Evolutionary conservation across 2,329 filamentous ascomycete species (phyloP).

Genomic region (Dothiorella sarmentorum): DNA sequence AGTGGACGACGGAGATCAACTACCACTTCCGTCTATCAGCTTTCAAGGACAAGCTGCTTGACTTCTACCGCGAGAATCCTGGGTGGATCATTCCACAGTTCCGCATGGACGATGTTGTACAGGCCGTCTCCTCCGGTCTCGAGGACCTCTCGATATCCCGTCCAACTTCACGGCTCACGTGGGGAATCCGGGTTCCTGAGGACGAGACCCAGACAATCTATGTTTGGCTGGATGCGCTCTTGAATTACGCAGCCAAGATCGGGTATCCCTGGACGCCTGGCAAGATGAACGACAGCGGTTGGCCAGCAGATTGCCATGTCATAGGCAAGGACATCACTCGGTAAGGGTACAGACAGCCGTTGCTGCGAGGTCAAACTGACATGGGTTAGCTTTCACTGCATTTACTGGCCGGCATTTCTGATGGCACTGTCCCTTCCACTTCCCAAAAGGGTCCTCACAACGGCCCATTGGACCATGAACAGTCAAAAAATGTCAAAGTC

Average conservation of each 20-base stretch:
- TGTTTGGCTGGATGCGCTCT: slow-evolving; percentile 93
- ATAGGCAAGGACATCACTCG: slow-evolving; percentile 95
- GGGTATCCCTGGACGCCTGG: slow-evolving; percentile 79
- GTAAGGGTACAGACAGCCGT: no score
- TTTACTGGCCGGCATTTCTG: slow-evolving; percentile 97
- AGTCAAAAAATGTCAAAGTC: slow-evolving; percentile 96
- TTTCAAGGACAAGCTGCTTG: slow-evolving; percentile 72
- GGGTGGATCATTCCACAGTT: slow-evolving; percentile 69
- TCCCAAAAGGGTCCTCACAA: slow-evolving; percentile 76
- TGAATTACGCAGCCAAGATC: slow-evolving; percentile 88
- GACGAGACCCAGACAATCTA: slow-evolving; percentile 89
- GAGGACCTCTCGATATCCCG: slow-evolving; percentile 88
- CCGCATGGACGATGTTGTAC: slow-evolving; percentile 74
- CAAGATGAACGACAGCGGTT: slow-evolving; percentile 57
- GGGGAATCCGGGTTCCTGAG: slow-evolving; percentile 86
- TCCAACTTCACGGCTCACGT: slow-evolving; percentile 70
- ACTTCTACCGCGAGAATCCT: slow-evolving; percentile 76
- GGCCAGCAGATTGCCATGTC: slow-evolving; percentile 89
- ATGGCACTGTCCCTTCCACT: slow-evolving; percentile 79
- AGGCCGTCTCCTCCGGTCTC: slow-evolving; percentile 72
- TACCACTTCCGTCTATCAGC: slow-evolving; percentile 91
- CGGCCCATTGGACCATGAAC: slow-evolving; percentile 94
- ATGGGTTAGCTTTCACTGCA: slow-evolving; percentile 77
- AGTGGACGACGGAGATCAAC: slow-evolving; percentile 90
- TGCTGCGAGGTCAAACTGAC: no score